These are phyloP conservation scores for Gelatoporia subvermispora DNA, from an alignment of 768 basidiomycete species.

Conservation along the genomic window DNA sequence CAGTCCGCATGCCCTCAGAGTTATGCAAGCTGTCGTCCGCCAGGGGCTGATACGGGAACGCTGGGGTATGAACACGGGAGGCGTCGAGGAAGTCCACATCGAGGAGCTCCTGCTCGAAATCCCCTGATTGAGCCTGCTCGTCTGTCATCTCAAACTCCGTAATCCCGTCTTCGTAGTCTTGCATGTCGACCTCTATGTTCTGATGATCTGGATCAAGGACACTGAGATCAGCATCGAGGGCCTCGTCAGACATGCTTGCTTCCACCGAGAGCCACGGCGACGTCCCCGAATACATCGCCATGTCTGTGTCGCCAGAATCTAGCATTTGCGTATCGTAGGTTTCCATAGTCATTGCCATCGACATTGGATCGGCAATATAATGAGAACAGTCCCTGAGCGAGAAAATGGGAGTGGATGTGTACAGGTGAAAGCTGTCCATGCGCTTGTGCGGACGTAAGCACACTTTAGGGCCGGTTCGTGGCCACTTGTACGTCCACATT, in stretches of 20 bases:
- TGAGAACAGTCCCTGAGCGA: neutral
- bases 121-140: slow-evolving; percentile 26
- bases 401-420: neutral
- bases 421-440: too few relatives aligned
- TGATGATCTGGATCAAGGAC: slow-evolving; percentile 27
- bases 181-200: slow-evolving; percentile 66
- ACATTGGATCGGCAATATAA: neutral
- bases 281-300: slow-evolving; percentile 48
- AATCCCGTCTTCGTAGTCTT: slow-evolving; percentile 41
- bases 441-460: too few relatives aligned
- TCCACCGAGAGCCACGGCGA: slow-evolving; percentile 47
- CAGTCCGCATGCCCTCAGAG: too few relatives aligned
- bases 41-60: too few relatives aligned
- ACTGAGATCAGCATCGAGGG: slow-evolving; percentile 18
- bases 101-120: slow-evolving; percentile 31
- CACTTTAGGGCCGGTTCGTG: too few relatives aligned
- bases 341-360: slow-evolving; percentile 22
- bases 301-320: slow-evolving; percentile 55
- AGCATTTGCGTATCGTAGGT: slow-evolving; percentile 61
- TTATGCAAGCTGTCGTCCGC: too few relatives aligned
- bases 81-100: slow-evolving; percentile 49
- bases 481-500: too few relatives aligned
- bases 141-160: slow-evolving; percentile 58
- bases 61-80: slow-evolving; percentile 18
- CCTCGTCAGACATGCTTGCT: slow-evolving; percentile 58